Base-by-base conservation (phyloP, 352 stramenopile species). In the Phytophthora podocarpi region DNA sequence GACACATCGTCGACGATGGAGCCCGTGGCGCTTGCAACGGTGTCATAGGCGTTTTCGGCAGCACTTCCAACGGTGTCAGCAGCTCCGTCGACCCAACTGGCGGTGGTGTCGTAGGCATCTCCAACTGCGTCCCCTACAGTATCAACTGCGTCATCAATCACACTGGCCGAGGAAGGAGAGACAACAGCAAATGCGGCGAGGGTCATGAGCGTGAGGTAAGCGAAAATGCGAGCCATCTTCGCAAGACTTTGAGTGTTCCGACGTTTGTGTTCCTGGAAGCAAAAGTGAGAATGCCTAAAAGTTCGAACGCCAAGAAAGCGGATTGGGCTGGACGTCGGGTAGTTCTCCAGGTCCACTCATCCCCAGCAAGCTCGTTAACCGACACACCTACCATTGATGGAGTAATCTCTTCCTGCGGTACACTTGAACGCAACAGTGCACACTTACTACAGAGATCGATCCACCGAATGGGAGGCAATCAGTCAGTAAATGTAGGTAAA, bases 61-160 rank as follows among this genome's bases (percentile, higher is more conserved):
- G 60, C 18, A 8, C 34, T 50, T 1, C 45, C 45, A 0, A 69
- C 43, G 0, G 41, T 57, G n/a, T 68, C 51, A 2, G 35, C 46
- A 21, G 51, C 59, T 41, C 50, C 51, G 13, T 56, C 45, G 43
- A 68, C 59, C 59, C 59, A 67, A 31, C 60, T 69, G 15, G 60
- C 43, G 2, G 46, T 63, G 24, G 45, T 45, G 37, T 58, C 46
- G 34, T 69, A 69, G 30, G 60, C 60, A 20, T 69, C 53, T 64
- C 20, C 37, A 27, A 63, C 53, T 28, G 60, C 39, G 41, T 56
- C 48, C 0, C 48, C 48, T n/a, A 56, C 34, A 12, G 48, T 26
- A 59, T 63, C 48, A 27, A 61, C 63, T 15, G 57, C 49, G 32
- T 71, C 63, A 28, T 59, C 31, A 39, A 71, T 71, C 28, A 71